A percentile compares a stretch with the other conserved stretches of the same genome.
Conservation (phyloP, 805 yeast genomes). For the Candida argentea region DNA sequence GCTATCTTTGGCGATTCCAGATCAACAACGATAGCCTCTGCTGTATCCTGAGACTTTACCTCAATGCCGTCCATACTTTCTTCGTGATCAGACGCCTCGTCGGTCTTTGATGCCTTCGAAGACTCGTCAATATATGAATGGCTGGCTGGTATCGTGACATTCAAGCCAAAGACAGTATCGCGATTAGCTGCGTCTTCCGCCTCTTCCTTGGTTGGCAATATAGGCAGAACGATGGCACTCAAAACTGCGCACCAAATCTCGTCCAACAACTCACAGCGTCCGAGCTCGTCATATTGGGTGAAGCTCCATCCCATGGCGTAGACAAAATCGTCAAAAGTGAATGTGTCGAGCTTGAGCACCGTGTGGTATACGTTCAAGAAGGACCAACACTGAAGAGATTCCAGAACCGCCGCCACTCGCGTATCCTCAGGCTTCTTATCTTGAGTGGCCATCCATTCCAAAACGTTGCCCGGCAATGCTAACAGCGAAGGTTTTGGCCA, state of each 20-base stretch:
- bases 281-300: constrained; percentile 27
- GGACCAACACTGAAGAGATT: constrained; percentile 61
- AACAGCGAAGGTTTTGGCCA: constrained; percentile 15
- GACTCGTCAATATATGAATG: constrained; percentile 13
- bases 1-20: constrained; percentile 7
- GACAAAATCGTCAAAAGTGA: constrained; percentile 71
- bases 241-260: constrained; percentile 63
- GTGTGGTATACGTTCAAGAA: constrained; percentile 63
- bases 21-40: constrained; percentile 14
- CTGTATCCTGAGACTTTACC: no score
- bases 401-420: constrained; percentile 17
- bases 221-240: constrained; percentile 41
- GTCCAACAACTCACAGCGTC: constrained; percentile 43
- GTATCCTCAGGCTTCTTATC: constrained; percentile 1
- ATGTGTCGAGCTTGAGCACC: constrained; percentile 56
- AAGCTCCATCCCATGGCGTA: constrained; percentile 42
- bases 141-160: constrained; percentile 21
- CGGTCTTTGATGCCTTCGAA: constrained; percentile 13
- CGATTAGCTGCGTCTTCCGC: constrained; percentile 25
- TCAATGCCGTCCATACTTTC: constrained; percentile 7
- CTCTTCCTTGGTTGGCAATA: constrained; percentile 15
- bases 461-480: constrained; percentile 17
- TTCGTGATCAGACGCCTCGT: constrained; percentile 15
- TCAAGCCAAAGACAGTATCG: constrained; percentile 21
- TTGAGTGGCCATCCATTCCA: constrained; percentile 4